Conservation (phyloP, 768 basidiomycete genomes). For the Podaxis sp. region DNA sequence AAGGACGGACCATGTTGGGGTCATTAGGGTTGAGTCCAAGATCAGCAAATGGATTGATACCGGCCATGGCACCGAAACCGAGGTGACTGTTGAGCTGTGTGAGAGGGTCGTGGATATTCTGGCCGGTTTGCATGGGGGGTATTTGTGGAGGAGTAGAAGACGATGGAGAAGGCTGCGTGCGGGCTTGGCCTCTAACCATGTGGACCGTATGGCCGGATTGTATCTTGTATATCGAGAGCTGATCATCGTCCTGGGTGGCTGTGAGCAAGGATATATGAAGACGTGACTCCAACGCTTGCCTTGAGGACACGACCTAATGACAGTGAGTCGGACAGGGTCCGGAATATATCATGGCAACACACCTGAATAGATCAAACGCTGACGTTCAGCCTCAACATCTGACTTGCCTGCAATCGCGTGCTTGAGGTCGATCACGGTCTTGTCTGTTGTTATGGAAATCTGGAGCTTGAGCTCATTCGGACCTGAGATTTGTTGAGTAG, state of each 20-base stretch:
- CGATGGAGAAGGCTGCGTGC: constrained; percentile 33
- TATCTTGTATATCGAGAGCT: constrained; percentile 84
- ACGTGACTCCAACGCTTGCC: constrained; percentile 34
- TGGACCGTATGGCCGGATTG: constrained; percentile 86
- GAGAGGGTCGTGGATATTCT: constrained; percentile 85
- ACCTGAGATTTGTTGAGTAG: constrained; percentile 40
- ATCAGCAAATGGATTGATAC: constrained; percentile 89
- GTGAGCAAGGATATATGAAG: not conserved
- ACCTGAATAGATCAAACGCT: constrained; percentile 93
- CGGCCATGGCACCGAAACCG: constrained; percentile 79
- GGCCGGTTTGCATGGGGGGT: constrained; percentile 89
- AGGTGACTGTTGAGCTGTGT: constrained; percentile 78
- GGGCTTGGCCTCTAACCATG: constrained; percentile 86
- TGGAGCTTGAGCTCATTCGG: constrained; percentile 93
- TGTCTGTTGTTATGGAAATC: constrained; percentile 76
- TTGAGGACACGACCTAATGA: constrained; percentile 69
- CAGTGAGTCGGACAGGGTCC: not conserved
- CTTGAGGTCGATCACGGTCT: constrained; percentile 91
- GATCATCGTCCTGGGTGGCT: constrained; percentile 70
- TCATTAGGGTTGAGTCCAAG: constrained; percentile 92
- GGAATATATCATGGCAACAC: constrained; percentile 22
- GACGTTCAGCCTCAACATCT: constrained; percentile 83
- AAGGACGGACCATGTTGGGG: constrained; percentile 80
- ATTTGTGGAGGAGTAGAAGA: constrained; percentile 52
- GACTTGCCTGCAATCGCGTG: constrained; percentile 82